Evolutionary conservation across 352 stramenopile species (phyloP), one percentile per base, ranked within the genome.

Genomic region (Globisporangium barbulae): DNA sequence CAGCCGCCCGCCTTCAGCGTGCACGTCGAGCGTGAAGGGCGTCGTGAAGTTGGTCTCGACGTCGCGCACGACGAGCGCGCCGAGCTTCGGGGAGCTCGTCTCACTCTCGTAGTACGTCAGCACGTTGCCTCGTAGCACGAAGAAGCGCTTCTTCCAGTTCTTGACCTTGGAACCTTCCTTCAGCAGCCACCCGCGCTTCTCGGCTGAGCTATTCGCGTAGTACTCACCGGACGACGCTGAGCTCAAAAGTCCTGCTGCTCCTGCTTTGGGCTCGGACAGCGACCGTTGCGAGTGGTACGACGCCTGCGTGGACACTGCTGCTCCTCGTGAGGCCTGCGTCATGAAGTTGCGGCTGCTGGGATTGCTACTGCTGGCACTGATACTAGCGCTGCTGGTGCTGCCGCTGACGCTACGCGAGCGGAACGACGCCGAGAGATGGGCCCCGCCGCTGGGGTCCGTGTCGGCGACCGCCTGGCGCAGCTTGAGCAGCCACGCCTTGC

Each of bases 101-200:
- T 69, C 69, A 52, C 73, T 65, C 2, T 69, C 67, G 52, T 76
- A 87, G 53, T 91, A 89, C 63, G 73, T 76, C 28, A 94, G 59
- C 48, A 70, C 71, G 15, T 64, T 81, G 15, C 77, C 79, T 33
- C 67, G 64, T 2, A 94, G 70, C 57, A 72, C 68, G 41, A 83
- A 75, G 65, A 79, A 92, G 17, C 80, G 58, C 31, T 77, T 78
- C 54, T 85, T 86, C 83, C 81, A 91, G 37, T 54, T 76, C 39
- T 80, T 71, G 25, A 86, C 60, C 7, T 68, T 64, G 21, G 61
- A 52, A 6, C 69, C 72, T 56, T 78, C 69, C 42, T 76, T 76
- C 22, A 67, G 64, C 13, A 89, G 57, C 80, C 80, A 89, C 17
- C 74, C 74, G 31, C 56, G 55, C 58, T 69, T 59, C 28, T 64